phyloP scores from a whole-genome alignment of 768 basidiomycete species.

The Leccinum boreale region DNA sequence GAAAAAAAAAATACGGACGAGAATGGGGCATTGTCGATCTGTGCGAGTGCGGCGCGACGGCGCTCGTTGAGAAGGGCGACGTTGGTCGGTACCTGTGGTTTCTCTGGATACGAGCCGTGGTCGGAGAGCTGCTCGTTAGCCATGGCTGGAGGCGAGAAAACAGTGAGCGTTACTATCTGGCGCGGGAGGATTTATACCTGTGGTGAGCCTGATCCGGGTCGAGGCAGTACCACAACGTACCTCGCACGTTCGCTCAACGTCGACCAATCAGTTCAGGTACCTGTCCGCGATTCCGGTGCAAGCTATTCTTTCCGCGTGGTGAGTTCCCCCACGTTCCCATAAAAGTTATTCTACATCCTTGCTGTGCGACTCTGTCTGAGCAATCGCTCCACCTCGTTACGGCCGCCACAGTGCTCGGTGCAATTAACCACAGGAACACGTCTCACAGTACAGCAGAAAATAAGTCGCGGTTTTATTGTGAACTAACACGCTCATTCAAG shows the following conservation, averaged over 20 bases:
- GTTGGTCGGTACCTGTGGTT: constrained; percentile 18
- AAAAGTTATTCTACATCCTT: neutral
- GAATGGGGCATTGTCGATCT: constrained; percentile 85
- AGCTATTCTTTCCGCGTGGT: neutral
- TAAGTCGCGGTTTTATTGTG: neutral
- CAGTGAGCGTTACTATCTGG: neutral
- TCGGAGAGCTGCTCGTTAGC: constrained; percentile 28
- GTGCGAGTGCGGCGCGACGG: constrained; percentile 75
- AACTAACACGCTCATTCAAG: neutral
- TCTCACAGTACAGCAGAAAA: neutral
- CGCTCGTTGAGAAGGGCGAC: constrained; percentile 57
- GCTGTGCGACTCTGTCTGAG: neutral
- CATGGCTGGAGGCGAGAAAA: constrained; percentile 14
- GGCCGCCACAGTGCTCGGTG: neutral
- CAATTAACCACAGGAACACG: neutral
- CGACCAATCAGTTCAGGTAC: constrained; percentile 10
- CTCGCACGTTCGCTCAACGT: constrained; percentile 27
- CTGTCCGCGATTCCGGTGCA: neutral
- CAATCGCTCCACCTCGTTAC: neutral
- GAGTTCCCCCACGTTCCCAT: constrained; percentile 1
- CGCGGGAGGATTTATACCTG: constrained; percentile 8
- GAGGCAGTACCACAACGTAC: constrained; percentile 9
- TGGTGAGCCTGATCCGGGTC: neutral
- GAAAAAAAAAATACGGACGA: constrained; percentile 47
- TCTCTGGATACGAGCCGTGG: constrained; percentile 30